phyloP scores from a whole-genome alignment of 2,329 filamentous ascomycete species.

The Dactylellina drechsleri region DNA sequence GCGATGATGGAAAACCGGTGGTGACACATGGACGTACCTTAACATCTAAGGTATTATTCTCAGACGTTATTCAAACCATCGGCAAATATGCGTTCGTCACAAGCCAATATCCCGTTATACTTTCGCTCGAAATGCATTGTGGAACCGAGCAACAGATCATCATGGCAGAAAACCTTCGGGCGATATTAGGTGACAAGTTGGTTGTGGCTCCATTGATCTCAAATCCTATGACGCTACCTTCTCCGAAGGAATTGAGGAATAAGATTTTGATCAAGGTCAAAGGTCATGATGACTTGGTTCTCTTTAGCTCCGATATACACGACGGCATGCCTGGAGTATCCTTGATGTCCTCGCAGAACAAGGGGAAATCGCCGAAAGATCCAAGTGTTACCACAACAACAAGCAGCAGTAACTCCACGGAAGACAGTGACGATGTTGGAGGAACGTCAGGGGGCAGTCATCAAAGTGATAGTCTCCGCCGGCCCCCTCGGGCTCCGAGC shows the following conservation, averaged over 20 bases:
- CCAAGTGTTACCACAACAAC: slow-evolving; percentile 55
- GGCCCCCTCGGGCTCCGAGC: slow-evolving; percentile 73
- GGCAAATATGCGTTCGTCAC: slow-evolving; percentile 92
- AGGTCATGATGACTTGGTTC: slow-evolving; percentile 57
- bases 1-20: slow-evolving; percentile 82
- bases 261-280: slow-evolving; percentile 96
- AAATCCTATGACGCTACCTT: slow-evolving; percentile 76
- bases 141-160: slow-evolving; percentile 79
- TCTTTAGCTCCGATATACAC: slow-evolving; percentile 44
- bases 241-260: slow-evolving; percentile 83
- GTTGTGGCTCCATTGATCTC: slow-evolving; percentile 78
- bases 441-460: slow-evolving; percentile 53
- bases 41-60: slow-evolving; percentile 87
- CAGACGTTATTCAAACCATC: slow-evolving; percentile 90
- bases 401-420: slow-evolving; percentile 73
- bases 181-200: slow-evolving; percentile 81
- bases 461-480: slow-evolving; percentile 61
- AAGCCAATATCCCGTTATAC: slow-evolving; percentile 87
- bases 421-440: slow-evolving; percentile 65
- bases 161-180: slow-evolving; percentile 91
- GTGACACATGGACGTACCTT: slow-evolving; percentile 91
- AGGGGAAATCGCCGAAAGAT: slow-evolving; percentile 21
- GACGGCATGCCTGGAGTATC: slow-evolving; percentile 22
- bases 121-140: slow-evolving; percentile 97
- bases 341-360: slow-evolving; percentile 1